Percentiles rank a stretch among this genome's conserved stretches.
Conservation (phyloP, 2,329 filamentous ascomycete genomes). For the Zymoseptoria passerinii region DNA sequence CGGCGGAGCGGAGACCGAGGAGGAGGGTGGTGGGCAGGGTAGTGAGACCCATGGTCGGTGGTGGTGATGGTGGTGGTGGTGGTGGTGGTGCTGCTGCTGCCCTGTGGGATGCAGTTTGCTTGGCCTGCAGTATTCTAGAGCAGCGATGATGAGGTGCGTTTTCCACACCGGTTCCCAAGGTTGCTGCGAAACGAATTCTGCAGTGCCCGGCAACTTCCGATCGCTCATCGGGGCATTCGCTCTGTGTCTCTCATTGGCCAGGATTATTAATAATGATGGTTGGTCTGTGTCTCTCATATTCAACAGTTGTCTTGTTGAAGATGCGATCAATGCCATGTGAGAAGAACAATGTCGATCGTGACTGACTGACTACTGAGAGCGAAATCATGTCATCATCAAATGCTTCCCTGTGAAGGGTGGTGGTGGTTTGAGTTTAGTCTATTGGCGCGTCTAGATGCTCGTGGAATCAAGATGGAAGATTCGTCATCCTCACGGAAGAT, state of each 20-base stretch:
- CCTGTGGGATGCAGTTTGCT: background rate
- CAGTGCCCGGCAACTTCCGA: background rate
- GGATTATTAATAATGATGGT: too few species aligned
- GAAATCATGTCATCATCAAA: background rate
- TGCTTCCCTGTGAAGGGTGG: background rate
- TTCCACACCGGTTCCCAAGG: too few species aligned
- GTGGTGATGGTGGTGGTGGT: background rate
- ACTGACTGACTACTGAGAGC: too few species aligned
- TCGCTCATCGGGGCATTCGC: background rate
- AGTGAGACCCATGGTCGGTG: background rate
- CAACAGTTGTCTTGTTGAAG: too few species aligned
- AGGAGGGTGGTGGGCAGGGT: constrained; percentile 26
- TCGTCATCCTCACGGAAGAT: background rate
- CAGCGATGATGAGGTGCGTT: background rate
- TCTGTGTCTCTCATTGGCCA: too few species aligned
- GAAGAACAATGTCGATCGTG: background rate
- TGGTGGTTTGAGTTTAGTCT: too few species aligned
- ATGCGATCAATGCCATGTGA: too few species aligned
- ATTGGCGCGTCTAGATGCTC: background rate
- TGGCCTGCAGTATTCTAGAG: background rate
- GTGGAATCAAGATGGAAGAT: background rate
- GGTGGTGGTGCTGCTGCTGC: too few species aligned
- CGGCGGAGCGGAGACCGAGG: constrained; percentile 30
- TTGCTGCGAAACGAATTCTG: too few species aligned
- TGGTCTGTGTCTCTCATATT: too few species aligned